Conservation (phyloP, 1,284 basidiomycete genomes). For the Microstroma glucosiphilum region DNA sequence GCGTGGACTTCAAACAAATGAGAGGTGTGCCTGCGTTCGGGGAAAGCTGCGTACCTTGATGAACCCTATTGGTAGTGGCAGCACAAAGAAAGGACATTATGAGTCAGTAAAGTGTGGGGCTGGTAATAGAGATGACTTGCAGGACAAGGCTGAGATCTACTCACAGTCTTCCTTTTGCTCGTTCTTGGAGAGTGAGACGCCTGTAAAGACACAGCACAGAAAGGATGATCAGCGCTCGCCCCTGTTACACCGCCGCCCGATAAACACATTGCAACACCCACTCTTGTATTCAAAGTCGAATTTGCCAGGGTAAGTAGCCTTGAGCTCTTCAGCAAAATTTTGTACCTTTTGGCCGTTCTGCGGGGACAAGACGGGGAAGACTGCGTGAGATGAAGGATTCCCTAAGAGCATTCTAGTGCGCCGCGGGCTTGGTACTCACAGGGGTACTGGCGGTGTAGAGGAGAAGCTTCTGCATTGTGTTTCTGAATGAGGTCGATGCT, state of each 20-base stretch:
- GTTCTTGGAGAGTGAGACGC: slow-evolving; percentile 15
- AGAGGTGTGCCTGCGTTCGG: too few species aligned
- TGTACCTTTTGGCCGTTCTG: slow-evolving; percentile 18
- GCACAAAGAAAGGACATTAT: too few species aligned
- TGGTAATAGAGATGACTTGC: neutral
- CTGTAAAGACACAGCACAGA: neutral
- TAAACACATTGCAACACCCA: too few species aligned
- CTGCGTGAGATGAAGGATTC: neutral
- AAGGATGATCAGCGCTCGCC: neutral
- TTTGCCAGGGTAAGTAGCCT: slow-evolving; percentile 19
- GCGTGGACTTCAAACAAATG: slow-evolving; percentile 15
- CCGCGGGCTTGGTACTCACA: neutral
- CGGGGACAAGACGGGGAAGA: slow-evolving; percentile 9
- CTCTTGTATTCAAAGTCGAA: slow-evolving; percentile 27
- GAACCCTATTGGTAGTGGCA: neutral
- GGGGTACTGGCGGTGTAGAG: neutral
- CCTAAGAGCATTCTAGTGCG: neutral
- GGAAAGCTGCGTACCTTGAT: too few species aligned
- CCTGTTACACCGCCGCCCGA: too few species aligned
- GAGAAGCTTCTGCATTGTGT: neutral
- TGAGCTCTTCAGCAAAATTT: slow-evolving; percentile 24
- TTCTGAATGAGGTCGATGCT: too few species aligned
- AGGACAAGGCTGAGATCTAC: slow-evolving; percentile 19
- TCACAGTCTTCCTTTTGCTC: slow-evolving; percentile 32
- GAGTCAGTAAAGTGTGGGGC: too few species aligned